Conservation (phyloP, 495 filamentous ascomycete species). For the Lentithecium fluviatile region DNA sequence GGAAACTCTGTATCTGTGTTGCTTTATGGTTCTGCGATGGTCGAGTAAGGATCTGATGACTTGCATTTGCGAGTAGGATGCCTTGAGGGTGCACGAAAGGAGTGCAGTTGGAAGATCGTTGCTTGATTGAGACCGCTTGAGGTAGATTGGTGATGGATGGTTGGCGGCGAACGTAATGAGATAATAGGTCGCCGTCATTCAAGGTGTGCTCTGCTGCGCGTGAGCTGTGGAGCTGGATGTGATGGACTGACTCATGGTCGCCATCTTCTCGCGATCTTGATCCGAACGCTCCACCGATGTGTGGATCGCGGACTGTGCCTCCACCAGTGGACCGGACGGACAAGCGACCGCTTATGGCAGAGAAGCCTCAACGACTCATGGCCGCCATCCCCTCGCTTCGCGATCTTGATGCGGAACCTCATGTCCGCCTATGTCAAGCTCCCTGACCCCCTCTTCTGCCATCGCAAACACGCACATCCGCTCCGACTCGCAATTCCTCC, state of each 20-base stretch:
- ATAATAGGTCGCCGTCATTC: background rate
- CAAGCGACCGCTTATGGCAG: too few relatives aligned
- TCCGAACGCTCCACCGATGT: too few relatives aligned
- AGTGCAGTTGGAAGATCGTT: background rate
- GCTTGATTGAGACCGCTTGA: slow-evolving; percentile 1
- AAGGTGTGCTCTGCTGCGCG: background rate
- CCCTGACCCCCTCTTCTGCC: background rate
- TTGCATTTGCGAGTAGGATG: background rate
- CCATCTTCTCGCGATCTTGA: too few relatives aligned
- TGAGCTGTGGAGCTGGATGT: background rate
- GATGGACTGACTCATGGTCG: background rate
- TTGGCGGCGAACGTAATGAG: background rate
- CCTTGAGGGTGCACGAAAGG: background rate
- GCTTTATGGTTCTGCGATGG: background rate
- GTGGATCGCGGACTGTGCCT: too few relatives aligned
- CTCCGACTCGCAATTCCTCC: too few relatives aligned
- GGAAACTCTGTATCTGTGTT: background rate
- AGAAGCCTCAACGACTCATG: too few relatives aligned
- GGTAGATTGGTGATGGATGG: background rate
- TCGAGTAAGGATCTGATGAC: background rate
- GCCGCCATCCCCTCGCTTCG: too few relatives aligned
- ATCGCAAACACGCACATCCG: too few relatives aligned
- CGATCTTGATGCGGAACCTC: too few relatives aligned
- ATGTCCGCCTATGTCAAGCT: too few relatives aligned
- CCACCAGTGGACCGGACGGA: too few relatives aligned